Evolutionary conservation across 2,329 filamentous ascomycete species (phyloP), one percentile per base, ranked within the genome.

Genomic region (Dryadomyces sulphureus): DNA sequence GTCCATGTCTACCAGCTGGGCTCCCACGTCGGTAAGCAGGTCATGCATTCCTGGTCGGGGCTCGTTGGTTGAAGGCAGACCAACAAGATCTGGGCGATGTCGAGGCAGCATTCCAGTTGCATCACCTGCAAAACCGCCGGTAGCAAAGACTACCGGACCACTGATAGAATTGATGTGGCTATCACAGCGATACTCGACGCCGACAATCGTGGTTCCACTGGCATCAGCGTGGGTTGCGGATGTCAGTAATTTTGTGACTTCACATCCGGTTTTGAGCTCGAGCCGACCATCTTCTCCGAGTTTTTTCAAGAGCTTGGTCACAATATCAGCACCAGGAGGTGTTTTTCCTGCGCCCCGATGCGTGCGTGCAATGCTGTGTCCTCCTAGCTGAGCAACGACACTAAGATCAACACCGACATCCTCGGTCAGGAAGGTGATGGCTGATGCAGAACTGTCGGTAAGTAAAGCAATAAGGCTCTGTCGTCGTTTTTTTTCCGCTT

Each of bases 291-390:
- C 53, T 0, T 63, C 63, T 41, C 69, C 67, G 11, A 81, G 59
- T 40, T 64, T 63, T 21, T 66, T 67, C 16, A 81, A 52, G 9
- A 82, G 58, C 48, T 90, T 92, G 65, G 96, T 96, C 63, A 92
- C 96, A 70, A 98, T 98, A 69, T 92, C 92, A 88, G 96, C 96
- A 61, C 92, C 92, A 50, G 92, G 92, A 73, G 96, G 96, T 68
- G 96, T 96, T 68, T 90, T 90, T 77, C 96, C 92, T 68, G 96
- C 90, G 50, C 92, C 92, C 77, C 92, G 83, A 73, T 98, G 92
- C 48, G 92, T 98, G 69, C 92, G 84, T 60, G 90, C 89, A 62
- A 92, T 82, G 49, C 89, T 94, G 77, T 98, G 92, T 1, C 71
- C 64, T 2, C 90, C 92, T 57, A 98, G 75, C 59, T 92, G 90